Evolutionary conservation across 768 basidiomycete genomes (phyloP).

Genomic region (Mycena olivaceomarginata): DNA sequence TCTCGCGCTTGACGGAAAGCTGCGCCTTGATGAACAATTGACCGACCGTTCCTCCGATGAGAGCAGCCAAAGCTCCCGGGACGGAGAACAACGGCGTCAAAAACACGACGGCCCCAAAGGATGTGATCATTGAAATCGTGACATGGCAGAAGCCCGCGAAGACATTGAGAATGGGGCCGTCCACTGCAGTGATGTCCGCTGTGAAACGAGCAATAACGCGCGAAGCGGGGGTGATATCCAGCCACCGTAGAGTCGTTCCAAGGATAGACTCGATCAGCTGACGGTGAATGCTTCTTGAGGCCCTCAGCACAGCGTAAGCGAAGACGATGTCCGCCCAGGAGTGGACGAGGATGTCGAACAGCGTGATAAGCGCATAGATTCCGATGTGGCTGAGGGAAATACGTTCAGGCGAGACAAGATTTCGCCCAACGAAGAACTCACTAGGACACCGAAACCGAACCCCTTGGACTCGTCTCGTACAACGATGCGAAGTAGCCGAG

Average conservation of each 20-base stretch:
- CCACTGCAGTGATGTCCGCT: conserved; percentile 62
- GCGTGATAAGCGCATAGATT: conserved; percentile 17
- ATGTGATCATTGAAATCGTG: conserved; percentile 46
- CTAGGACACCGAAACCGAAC: conserved; percentile 41
- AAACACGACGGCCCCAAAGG: conserved; percentile 54
- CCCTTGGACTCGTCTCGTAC: conserved; percentile 45
- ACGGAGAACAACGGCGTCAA: conserved; percentile 54
- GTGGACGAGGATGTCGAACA: conserved; percentile 19
- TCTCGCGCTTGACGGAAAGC: conserved; percentile 52
- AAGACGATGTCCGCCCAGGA: conserved; percentile 37
- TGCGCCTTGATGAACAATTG: conserved; percentile 53
- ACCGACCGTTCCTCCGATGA: conserved; percentile 56
- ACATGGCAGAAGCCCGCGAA: conserved; percentile 34
- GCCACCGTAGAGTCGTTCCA: conserved; percentile 66
- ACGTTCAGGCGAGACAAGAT: background rate
- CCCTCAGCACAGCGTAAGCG: conserved; percentile 43
- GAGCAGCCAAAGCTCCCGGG: conserved; percentile 53
- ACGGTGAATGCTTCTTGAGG: conserved; percentile 37
- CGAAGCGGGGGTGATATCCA: conserved; percentile 46
- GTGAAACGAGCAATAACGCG: conserved; percentile 70
- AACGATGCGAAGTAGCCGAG: conserved; percentile 49
- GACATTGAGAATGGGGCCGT: conserved; percentile 42
- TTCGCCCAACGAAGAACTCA: conserved; percentile 38
- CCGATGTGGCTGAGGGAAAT: conserved; percentile 33
- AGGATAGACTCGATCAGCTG: conserved; percentile 51